phyloP scores from a whole-genome alignment of 2,329 filamentous ascomycete genomes.

The Alternaria metachromatica region DNA sequence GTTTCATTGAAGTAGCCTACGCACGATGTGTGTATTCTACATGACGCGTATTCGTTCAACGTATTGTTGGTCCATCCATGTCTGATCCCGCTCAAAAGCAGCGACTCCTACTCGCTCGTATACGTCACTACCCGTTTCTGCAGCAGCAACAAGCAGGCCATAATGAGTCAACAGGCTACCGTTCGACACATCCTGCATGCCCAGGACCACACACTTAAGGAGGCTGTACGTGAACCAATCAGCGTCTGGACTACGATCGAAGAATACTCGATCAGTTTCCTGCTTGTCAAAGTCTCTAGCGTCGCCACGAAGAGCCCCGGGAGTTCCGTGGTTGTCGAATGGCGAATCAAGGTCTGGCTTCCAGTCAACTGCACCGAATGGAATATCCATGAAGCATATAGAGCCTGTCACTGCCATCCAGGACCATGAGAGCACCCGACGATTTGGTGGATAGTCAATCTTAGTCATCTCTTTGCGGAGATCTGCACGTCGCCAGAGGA shows the following conservation, averaged over 20 bases:
- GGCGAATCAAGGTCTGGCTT: background rate
- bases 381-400: background rate
- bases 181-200: background rate
- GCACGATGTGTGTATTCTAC: background rate
- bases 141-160: background rate
- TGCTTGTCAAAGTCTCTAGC: background rate
- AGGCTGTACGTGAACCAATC: too few relatives aligned
- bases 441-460: background rate
- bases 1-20: too few relatives aligned
- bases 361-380: background rate
- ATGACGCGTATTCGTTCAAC: background rate
- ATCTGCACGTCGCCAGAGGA: background rate
- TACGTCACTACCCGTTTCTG: background rate
- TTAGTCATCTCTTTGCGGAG: background rate
- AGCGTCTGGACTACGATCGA: background rate
- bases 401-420: background rate
- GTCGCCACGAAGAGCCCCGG: background rate
- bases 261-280: background rate
- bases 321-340: background rate
- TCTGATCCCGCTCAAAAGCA: background rate
- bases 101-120: background rate
- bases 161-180: background rate
- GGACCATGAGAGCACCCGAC: background rate
- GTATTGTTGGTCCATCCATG: background rate
- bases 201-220: background rate